A percentile compares a stretch with the other conserved stretches of the same genome.
phyloP scores from a whole-genome alignment of 2,329 filamentous ascomycete species.

The Exophiala dermatitidis region DNA sequence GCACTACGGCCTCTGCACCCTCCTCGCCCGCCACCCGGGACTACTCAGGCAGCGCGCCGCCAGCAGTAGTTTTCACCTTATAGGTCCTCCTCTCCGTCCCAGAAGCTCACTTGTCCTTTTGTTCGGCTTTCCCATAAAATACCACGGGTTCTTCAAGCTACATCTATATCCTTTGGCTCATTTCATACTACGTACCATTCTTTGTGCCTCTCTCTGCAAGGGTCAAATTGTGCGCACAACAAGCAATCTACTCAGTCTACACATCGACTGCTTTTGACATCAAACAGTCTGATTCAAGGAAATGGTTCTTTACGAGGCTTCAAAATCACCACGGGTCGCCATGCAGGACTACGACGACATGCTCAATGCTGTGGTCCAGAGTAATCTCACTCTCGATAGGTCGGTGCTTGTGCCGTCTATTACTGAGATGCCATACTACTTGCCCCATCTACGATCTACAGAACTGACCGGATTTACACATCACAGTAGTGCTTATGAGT shows the following conservation, averaged over 20 bases:
- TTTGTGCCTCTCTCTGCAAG: not conserved
- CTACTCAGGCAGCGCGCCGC: not conserved
- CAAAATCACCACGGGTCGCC: not conserved
- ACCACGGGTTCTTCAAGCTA: not conserved
- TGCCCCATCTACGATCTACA: not conserved
- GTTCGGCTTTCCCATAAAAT: not conserved
- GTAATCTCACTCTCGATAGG: constrained; percentile 2
- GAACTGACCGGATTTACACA: constrained; percentile 5
- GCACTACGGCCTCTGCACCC: not conserved
- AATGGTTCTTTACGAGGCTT: not conserved
- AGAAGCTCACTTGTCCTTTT: not conserved
- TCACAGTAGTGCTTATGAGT: constrained; percentile 4
- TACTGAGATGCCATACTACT: constrained; percentile 2
- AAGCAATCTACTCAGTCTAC: no score
- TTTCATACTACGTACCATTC: not conserved
- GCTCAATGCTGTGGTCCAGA: not conserved
- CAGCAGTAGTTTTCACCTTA: not conserved
- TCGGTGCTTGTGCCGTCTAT: constrained; percentile 3
- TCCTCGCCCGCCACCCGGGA: not conserved
- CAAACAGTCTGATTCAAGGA: not conserved
- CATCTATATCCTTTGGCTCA: not conserved
- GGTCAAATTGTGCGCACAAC: no score
- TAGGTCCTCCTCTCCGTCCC: not conserved
- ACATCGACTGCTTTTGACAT: no score
- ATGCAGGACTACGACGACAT: not conserved